phyloP scores from a whole-genome alignment of 768 basidiomycete species.

The Suillus clintonianus region DNA sequence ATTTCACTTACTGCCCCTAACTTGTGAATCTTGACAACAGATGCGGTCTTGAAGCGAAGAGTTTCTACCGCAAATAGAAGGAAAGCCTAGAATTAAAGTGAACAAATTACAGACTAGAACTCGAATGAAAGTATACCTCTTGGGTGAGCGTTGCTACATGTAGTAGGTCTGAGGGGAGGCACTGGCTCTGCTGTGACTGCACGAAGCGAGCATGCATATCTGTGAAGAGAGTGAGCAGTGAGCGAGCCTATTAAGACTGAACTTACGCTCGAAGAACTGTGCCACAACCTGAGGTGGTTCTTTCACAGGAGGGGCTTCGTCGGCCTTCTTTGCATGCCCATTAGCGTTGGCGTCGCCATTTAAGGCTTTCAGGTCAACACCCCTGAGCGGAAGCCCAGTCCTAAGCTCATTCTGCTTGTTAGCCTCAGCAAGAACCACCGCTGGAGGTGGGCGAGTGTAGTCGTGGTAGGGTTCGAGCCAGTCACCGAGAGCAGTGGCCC shows the following conservation, averaged over 20 bases:
- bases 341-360: slow-evolving; percentile 39
- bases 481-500: slow-evolving; percentile 59
- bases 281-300: slow-evolving; percentile 58
- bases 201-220: slow-evolving; percentile 59
- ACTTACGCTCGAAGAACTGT: slow-evolving; percentile 64
- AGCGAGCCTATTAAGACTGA: background rate
- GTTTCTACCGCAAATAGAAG: slow-evolving; percentile 71
- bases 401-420: slow-evolving; percentile 72
- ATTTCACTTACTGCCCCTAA: slow-evolving; percentile 59
- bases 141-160: slow-evolving; percentile 75
- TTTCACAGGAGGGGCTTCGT: slow-evolving; percentile 65
- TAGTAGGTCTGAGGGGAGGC: slow-evolving; percentile 56
- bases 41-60: slow-evolving; percentile 68
- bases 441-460: slow-evolving; percentile 67
- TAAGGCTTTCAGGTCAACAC: slow-evolving; percentile 47
- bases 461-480: slow-evolving; percentile 83
- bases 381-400: slow-evolving; percentile 67
- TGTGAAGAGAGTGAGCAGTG: slow-evolving; percentile 22
- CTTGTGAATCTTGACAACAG: slow-evolving; percentile 72
- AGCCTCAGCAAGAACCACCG: slow-evolving; percentile 72
- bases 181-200: slow-evolving; percentile 37
- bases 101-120: slow-evolving; percentile 1
- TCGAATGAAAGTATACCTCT: slow-evolving; percentile 48
- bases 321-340: slow-evolving; percentile 64
- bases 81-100: slow-evolving; percentile 53